Conservation (phyloP, 164 flowering plant species). For the Sedum album region DNA sequence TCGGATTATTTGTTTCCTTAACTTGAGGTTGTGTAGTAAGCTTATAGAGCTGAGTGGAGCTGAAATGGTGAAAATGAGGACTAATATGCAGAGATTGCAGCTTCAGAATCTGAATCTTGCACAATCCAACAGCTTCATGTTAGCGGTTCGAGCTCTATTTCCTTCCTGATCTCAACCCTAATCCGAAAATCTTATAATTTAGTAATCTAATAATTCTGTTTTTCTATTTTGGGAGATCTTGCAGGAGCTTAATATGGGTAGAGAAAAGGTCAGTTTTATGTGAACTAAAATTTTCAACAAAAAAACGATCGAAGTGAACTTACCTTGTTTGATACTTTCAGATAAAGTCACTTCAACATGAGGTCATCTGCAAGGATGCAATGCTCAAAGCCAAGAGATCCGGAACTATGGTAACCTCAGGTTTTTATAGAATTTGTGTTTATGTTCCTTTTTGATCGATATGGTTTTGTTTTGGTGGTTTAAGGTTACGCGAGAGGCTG, state of each 20-base stretch:
- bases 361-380: constrained; percentile 2
- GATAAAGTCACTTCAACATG: constrained; percentile 8
- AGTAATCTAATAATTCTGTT: background rate
- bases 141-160: background rate
- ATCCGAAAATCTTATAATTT: too few relatives aligned
- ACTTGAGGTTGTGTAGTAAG: background rate
- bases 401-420: background rate
- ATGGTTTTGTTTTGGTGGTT: background rate
- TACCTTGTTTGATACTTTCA: background rate
- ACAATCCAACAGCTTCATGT: constrained; percentile 5
- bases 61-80: constrained; percentile 7
- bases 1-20: background rate
- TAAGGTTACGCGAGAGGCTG: background rate
- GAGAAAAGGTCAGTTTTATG: background rate
- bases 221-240: background rate
- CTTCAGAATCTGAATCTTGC: constrained; percentile 2
- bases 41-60: constrained; percentile 4
- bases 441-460: too few relatives aligned
- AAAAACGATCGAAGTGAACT: background rate
- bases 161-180: background rate
- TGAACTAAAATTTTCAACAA: background rate
- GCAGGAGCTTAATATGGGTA: constrained; percentile 1
- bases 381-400: background rate
- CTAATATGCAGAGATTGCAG: constrained; percentile 5
- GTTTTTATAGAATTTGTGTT: too few relatives aligned